These are phyloP conservation scores for Trichosporon faecale DNA, from an alignment of 1,284 basidiomycete genomes.

Conservation along the genomic window DNA sequence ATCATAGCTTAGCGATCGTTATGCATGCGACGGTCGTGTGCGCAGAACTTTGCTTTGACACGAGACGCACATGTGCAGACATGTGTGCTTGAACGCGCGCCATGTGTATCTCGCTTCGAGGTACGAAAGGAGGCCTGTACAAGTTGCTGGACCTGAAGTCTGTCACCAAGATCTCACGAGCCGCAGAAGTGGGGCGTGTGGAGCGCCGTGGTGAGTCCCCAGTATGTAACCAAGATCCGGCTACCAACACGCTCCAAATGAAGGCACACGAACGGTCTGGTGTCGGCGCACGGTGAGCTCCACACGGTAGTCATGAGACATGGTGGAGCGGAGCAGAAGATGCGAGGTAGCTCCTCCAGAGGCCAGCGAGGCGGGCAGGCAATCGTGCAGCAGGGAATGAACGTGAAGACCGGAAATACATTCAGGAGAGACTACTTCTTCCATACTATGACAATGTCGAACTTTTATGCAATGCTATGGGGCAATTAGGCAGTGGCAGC, in stretches of 20 bases:
- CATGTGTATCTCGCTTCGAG: background rate
- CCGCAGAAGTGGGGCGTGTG: background rate
- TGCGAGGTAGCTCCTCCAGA: background rate
- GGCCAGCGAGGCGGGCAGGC: too few species aligned
- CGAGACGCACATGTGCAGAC: background rate
- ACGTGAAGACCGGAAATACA: background rate
- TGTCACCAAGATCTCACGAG: background rate
- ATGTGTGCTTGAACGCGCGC: background rate
- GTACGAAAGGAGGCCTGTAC: background rate
- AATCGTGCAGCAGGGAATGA: background rate
- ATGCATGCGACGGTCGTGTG: too few species aligned
- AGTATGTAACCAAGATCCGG: background rate
- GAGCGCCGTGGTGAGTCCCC: background rate
- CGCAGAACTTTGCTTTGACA: background rate
- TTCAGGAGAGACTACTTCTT: background rate
- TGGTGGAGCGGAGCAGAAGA: background rate
- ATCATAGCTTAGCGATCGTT: too few species aligned
- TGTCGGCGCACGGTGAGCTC: background rate
- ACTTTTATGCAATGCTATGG: constrained; percentile 7
- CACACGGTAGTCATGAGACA: background rate
- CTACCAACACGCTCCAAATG: background rate
- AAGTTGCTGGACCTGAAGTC: background rate
- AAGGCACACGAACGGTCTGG: background rate
- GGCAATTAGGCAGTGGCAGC: background rate
- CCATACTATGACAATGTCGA: background rate